A percentile compares a stretch with the other conserved stretches of the same genome.
Conservation (phyloP, 345 rosid species). For the Zanthoxylum bungeanum region DNA sequence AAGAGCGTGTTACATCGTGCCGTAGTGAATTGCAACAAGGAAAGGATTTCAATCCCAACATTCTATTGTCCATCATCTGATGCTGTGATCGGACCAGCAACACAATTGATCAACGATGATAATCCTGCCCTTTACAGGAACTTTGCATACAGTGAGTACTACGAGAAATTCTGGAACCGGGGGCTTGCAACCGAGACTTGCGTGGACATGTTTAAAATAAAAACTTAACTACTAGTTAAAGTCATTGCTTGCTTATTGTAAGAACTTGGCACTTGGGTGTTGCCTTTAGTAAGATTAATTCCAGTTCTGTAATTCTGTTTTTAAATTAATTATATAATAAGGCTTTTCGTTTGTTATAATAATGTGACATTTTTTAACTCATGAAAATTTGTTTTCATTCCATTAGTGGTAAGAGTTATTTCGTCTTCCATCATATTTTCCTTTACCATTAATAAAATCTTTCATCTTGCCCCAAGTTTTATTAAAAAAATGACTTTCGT, state of each 20-base stretch:
- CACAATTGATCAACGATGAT: conserved; percentile 22
- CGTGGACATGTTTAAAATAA: conserved; percentile 26
- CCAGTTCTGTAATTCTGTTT: background rate
- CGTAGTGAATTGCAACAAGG: conserved; percentile 37
- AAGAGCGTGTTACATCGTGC: conserved; percentile 61
- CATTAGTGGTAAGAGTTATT: no score
- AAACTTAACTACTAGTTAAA: background rate
- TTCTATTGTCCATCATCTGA: conserved; percentile 53
- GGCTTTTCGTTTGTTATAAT: background rate
- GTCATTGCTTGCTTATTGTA: background rate
- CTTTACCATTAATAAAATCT: no score
- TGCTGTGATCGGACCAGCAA: conserved; percentile 45
- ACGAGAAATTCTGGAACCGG: conserved; percentile 27
- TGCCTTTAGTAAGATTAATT: background rate
- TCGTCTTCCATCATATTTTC: no score
- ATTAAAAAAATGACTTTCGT: no score
- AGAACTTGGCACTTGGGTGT: background rate
- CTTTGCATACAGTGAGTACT: conserved; percentile 32
- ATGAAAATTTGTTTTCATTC: background rate
- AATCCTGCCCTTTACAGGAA: conserved; percentile 35
- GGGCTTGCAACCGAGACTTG: conserved; percentile 24
- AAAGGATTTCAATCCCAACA: conserved; percentile 53
- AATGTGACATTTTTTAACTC: background rate
- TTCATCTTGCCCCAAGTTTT: no score
- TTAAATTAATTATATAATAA: background rate